Evolutionary conservation across 805 yeast genomes (phyloP), one percentile per base, ranked within the genome.

Genomic region (Starmera amethionina): DNA sequence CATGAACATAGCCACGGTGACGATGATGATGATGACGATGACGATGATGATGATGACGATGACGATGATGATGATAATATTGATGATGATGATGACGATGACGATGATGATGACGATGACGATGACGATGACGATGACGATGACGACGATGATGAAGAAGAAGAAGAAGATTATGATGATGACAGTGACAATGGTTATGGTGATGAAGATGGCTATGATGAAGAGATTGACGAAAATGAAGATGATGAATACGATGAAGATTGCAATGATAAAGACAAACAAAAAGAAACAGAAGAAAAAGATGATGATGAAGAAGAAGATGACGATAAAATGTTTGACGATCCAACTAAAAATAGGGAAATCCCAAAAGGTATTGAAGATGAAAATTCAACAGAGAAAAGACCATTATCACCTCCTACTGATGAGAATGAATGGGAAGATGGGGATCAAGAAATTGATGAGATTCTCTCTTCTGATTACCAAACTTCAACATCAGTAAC

Each of bases 251-350:
- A 58, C 34, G 51, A 48, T 16, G 54, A 55, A 7, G 35, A 30
- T 8, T 48, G 41, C 8, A 37, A 34, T 2, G 44, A 40, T 8
- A 28, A 30, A 4, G 38, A 36, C 5, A 38, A 38, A 2, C 40
- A 30, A 15, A 38, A 34, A 5, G 36, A 29, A 4, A 46, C 42
- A 9, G 54, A 48, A 31, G 60, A 54, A 3, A 57, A 57, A 30
- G 55, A 55, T 34, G 62, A 55, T n/a, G 55, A 55, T 34, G 62
- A 55, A 13, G 55, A 59, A 50, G 51, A 57, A 13, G 64, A 60
- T 19, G 40, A 57, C 14, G 49, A 44, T 12, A 38, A 49, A 32
- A 45, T 47, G 3, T 48, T 42, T 19, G 34, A 40, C 28, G 30
- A 34, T 33, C 15, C 25, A 29, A 15, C 33, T 19, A 41, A 27